Conservation (phyloP, 2,329 filamentous ascomycete genomes). For the Cercospora berteroae region DNA sequence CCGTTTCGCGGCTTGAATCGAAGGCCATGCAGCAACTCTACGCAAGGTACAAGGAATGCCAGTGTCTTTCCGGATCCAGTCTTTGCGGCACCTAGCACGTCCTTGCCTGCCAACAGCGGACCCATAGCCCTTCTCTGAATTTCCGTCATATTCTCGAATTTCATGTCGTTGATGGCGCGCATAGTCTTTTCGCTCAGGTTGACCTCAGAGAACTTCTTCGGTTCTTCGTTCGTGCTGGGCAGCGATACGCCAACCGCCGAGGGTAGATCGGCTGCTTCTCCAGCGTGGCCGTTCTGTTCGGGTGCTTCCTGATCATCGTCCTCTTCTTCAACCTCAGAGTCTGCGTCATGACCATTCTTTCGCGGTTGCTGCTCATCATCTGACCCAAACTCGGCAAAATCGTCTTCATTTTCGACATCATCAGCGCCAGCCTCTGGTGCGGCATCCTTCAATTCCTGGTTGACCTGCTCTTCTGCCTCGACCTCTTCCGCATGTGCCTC, state of each 20-base stretch:
- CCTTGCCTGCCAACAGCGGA: slow-evolving; percentile 80
- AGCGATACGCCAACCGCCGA: slow-evolving; percentile 56
- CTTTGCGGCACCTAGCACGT: slow-evolving; percentile 93
- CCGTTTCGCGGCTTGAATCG: slow-evolving; percentile 93
- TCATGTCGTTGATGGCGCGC: slow-evolving; percentile 86
- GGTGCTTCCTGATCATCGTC: slow-evolving; percentile 28
- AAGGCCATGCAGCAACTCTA: slow-evolving; percentile 87
- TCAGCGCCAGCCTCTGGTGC: slow-evolving; percentile 21
- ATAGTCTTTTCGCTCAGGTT: slow-evolving; percentile 85
- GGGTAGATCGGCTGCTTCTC: slow-evolving; percentile 51
- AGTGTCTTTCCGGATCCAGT: slow-evolving; percentile 95
- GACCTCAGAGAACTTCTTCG: slow-evolving; percentile 74
- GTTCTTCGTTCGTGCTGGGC: slow-evolving; percentile 60
- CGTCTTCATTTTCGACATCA: slow-evolving; percentile 30
- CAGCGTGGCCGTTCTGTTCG: slow-evolving; percentile 34
- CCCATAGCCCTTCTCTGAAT: slow-evolving; percentile 88
- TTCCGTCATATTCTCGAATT: slow-evolving; percentile 91
- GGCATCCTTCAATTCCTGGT: slow-evolving; percentile 32
- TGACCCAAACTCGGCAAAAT: slow-evolving; percentile 39
- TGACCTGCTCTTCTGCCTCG: slow-evolving; percentile 31
- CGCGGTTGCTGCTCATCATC: slow-evolving; percentile 38
- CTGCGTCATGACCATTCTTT: slow-evolving; percentile 38
- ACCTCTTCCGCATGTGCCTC: slow-evolving; percentile 22
- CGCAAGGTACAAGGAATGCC: slow-evolving; percentile 87
- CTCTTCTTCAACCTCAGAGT: slow-evolving; percentile 33